Evolutionary conservation across 176 grass and related monocot genomes (phyloP), one percentile per base, ranked within the genome.

Genomic region (Carex pumila): DNA sequence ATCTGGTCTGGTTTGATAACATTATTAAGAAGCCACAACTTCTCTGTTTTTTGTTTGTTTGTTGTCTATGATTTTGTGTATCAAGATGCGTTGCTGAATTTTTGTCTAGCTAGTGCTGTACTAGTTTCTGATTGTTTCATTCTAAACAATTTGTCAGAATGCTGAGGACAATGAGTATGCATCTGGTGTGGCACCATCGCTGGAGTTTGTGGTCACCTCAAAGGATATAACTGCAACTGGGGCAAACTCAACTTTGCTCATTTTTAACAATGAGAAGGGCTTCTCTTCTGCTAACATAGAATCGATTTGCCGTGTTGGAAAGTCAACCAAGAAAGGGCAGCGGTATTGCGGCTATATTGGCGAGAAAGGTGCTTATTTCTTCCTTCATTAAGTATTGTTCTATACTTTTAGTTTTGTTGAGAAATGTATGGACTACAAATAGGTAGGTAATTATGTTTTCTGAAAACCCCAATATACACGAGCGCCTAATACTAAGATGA

Each of bases 221-320:
- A 61, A 57, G 65, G 66, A 85, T 43, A 85, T 75, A 60, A 75
- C 67, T 12, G n/a, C 30, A 85, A 62, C 50, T 39, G 83, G 67
- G 17, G 83, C 83, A 14, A 30, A 52, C 12, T 41, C 83, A 73
- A 75, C 83, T n/a, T 47, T 84, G 7, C 0, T 84, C 47, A 57
- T 84, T 18, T 84, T 84, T 13, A 84, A 84, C 21, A 84, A 84
- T 75, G 83, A 84, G 10, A 59, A 57, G 13, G 83, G 83, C 7
- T 84, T 84, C 49, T 84, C 83, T 12, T 1, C 49, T 45, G 56
- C 9, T 3, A 56, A 85, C 12, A 85, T 85, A 4, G 68, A 75
- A 9, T 73, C 67, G 17, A 71, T 75, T 59, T 75, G 52, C 31
- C 25, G 83, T 17, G 37, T 85, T 57, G 83, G 67, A 13, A 31